Conservation (phyloP, 768 basidiomycete species). For the Tubosaeta brunneosetosa region DNA sequence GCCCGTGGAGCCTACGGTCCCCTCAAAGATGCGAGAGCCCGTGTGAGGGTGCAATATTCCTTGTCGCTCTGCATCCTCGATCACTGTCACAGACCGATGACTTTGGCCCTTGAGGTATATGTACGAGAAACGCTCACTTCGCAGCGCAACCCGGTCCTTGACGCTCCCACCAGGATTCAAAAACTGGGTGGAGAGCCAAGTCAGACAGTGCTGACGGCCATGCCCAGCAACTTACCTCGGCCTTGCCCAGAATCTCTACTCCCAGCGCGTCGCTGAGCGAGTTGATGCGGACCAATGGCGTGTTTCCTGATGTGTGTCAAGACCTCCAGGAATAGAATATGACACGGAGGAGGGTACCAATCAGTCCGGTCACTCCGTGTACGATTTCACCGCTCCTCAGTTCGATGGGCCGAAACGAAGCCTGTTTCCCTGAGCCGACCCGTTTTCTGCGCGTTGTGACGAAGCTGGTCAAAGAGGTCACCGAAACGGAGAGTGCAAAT, state of each 20-base stretch:
- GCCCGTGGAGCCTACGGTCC: slow-evolving; percentile 93
- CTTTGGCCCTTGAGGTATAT: not conserved
- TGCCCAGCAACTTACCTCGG: slow-evolving; percentile 55
- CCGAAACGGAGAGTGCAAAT: slow-evolving; percentile 69
- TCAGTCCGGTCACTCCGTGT: slow-evolving; percentile 75
- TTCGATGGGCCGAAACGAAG: slow-evolving; percentile 57
- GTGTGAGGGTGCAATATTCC: slow-evolving; percentile 83
- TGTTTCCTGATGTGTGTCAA: slow-evolving; percentile 62
- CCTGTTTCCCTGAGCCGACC: slow-evolving; percentile 25
- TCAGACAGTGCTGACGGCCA: not conserved
- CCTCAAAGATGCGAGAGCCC: slow-evolving; percentile 92
- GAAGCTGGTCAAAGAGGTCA: slow-evolving; percentile 57
- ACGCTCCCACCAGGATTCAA: slow-evolving; percentile 97
- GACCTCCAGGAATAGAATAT: not conserved
- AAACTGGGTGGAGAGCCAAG: slow-evolving; percentile 65
- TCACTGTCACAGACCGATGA: slow-evolving; percentile 50
- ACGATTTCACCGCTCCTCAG: slow-evolving; percentile 74
- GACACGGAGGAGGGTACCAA: slow-evolving; percentile 47
- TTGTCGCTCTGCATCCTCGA: slow-evolving; percentile 84
- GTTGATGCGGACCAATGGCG: slow-evolving; percentile 86
- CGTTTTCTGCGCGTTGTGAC: slow-evolving; percentile 47
- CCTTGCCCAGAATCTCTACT: slow-evolving; percentile 93
- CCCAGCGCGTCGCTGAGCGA: slow-evolving; percentile 88
- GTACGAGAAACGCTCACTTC: slow-evolving; percentile 53
- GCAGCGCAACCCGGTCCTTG: slow-evolving; percentile 94